A percentile compares a stretch with the other conserved stretches of the same genome.
Evolutionary conservation across 139 green algal genomes (phyloP).

Genomic region (Closterium sp.): DNA sequence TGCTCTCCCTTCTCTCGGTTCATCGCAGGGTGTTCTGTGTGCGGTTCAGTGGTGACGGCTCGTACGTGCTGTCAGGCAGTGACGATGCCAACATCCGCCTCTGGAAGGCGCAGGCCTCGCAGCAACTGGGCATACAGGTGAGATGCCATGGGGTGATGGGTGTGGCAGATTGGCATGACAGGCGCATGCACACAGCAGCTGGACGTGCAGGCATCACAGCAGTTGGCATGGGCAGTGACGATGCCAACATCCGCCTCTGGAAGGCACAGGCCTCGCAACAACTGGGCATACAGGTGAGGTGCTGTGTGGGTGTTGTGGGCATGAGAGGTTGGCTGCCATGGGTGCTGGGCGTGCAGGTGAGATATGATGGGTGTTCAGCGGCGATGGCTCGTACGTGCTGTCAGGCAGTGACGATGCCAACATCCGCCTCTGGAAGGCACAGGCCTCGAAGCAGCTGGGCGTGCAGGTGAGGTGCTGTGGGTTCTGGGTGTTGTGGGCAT

Average conservation of each 20-base stretch:
- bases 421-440: constrained; percentile 85
- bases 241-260: too few relatives aligned
- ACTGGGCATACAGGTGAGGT: neutral
- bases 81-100: constrained; percentile 89
- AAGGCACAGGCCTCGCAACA: too few relatives aligned
- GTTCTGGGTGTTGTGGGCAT: neutral
- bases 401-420: constrained; percentile 88
- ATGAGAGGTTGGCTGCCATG: too few relatives aligned
- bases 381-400: constrained; percentile 92
- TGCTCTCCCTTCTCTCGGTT: neutral
- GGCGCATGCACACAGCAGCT: too few relatives aligned
- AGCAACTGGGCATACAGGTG: constrained; percentile 78
- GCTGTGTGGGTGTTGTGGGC: neutral
- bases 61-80: constrained; percentile 88
- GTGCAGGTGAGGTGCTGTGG: constrained; percentile 34
- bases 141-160: neutral
- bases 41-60: constrained; percentile 83
- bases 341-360: neutral
- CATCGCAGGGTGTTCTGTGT: constrained; percentile 50
- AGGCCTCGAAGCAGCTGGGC: constrained; percentile 85
- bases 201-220: too few relatives aligned
- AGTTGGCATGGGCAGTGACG: too few relatives aligned
- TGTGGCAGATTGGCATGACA: too few relatives aligned
- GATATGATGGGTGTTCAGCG: constrained; percentile 64
- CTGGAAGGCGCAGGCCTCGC: constrained; percentile 86